Base-by-base conservation (phyloP, 1,139 yeast species). In the Magnusiomyces paraingens region DNA sequence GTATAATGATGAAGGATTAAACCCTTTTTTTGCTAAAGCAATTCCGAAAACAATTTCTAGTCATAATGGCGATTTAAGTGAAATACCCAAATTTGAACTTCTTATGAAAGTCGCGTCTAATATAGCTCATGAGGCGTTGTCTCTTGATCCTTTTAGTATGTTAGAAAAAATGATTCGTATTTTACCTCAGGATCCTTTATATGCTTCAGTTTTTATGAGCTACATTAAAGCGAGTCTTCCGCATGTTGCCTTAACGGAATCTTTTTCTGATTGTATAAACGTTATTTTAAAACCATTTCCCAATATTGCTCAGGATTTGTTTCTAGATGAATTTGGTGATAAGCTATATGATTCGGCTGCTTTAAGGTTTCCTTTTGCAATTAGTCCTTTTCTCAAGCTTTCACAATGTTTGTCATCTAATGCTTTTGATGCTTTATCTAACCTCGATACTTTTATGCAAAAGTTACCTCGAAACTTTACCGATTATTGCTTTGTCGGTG, bases 311-410 rank as follows among this genome's bases (percentile, higher is more conserved):
- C 82, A 78, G 58, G 73, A 72, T 48, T 83, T 87, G 62, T 83
- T 87, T 62, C 72, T 75, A 0, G 77, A 80, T 57, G 76, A 77
- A 26, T 73, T 79, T 18, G 79, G 84, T 2, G 77, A 78, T 47
- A 77, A 78, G 55, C 73, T 82, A n/a, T 64, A 88, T 35, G 73
- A 80, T 17, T 65, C 88, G 35, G 70, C 89, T 0, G 75, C 84
- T 57, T 84, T 94, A 0, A 88, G 89, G 62, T 79, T 87, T 59
- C 97, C 97, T 0, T 73, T 82, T n/a, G 73, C 82, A 1, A 67
- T 87, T 17, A 67, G 76, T 1, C 86, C 94, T 1, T 83, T 83
- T 59, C 69, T 88, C 44, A 76, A 80, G 53, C 63, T 89, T 14
- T 76, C 85, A 2, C 75, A 84, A 12, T 78, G 66, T 6, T 50